phyloP scores from a whole-genome alignment of 2,329 filamentous ascomycete species.

The Sphaerostilbella broomeana region DNA sequence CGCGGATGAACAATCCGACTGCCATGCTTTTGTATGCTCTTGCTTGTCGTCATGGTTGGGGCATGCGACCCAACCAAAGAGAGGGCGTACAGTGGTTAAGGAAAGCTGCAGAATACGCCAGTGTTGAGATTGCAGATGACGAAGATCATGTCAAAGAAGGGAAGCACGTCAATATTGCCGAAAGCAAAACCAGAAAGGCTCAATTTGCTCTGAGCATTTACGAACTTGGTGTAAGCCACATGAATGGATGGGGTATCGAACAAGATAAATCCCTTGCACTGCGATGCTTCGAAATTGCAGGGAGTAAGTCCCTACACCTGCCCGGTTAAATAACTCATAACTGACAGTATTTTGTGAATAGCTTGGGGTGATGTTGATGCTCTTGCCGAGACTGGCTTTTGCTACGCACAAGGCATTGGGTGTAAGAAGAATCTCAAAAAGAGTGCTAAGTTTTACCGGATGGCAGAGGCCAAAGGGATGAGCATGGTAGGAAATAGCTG shows the following conservation, averaged over 20 bases:
- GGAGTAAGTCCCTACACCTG: conserved; percentile 49
- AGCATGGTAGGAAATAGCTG: conserved; percentile 98
- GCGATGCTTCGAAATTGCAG: conserved; percentile 93
- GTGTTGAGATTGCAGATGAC: conserved; percentile 76
- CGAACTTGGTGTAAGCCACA: conserved; percentile 90
- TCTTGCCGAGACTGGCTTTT: conserved; percentile 88
- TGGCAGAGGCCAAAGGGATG: conserved; percentile 88
- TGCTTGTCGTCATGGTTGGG: conserved; percentile 94
- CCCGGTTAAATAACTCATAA: too few relatives aligned
- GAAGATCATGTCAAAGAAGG: conserved; percentile 60
- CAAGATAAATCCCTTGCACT: conserved; percentile 85
- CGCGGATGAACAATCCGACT: conserved; percentile 77
- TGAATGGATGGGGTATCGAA: conserved; percentile 96
- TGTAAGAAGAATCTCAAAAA: conserved; percentile 96
- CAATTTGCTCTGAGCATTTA: conserved; percentile 96
- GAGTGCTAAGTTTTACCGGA: conserved; percentile 82
- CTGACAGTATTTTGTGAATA: conserved; percentile 25
- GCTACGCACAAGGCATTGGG: conserved; percentile 87
- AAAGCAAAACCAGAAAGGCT: conserved; percentile 77
- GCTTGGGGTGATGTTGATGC: conserved; percentile 94
- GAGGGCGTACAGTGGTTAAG: conserved; percentile 91
- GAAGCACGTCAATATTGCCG: conserved; percentile 57
- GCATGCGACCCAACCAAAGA: conserved; percentile 83
- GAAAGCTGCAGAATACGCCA: conserved; percentile 79
- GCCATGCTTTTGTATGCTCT: conserved; percentile 95